These are phyloP conservation scores for Exophiala spinifera DNA, from an alignment of 2,329 filamentous ascomycete species.

Conservation along the genomic window DNA sequence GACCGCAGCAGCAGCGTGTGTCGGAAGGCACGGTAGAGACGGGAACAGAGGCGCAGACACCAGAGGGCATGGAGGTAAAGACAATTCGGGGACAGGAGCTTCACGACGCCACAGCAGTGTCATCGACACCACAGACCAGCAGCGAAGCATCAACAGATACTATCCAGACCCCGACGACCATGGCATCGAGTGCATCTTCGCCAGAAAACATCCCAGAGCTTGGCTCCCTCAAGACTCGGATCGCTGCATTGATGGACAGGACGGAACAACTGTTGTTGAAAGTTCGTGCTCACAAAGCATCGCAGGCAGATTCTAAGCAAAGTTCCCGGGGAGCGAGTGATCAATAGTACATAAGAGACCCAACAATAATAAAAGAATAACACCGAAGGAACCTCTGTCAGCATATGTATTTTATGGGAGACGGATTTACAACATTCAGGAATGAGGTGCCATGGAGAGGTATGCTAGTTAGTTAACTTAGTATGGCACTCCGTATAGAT, in stretches of 20 bases:
- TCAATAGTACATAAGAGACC: no score
- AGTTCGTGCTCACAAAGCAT: conserved; percentile 8
- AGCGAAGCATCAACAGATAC: not conserved
- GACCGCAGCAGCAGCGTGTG: not conserved
- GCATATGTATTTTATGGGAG: no score
- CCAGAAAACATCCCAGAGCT: conserved; percentile 4
- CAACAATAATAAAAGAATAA: no score
- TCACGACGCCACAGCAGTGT: not conserved
- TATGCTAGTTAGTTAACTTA: no score
- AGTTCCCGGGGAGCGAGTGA: no score
- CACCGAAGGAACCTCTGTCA: no score
- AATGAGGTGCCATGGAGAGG: no score
- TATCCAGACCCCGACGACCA: conserved; percentile 1
- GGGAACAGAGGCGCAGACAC: no score
- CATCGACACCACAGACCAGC: not conserved
- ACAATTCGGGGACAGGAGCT: not conserved
- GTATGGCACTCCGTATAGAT: no score
- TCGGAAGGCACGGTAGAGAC: not conserved
- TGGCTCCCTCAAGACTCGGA: conserved; percentile 4
- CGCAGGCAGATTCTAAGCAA: not conserved
- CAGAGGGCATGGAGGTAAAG: not conserved
- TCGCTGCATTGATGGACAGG: conserved; percentile 8
- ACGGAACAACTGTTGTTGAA: conserved; percentile 12
- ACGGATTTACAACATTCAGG: no score
- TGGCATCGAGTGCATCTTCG: conserved; percentile 4